phyloP scores from a whole-genome alignment of 2,329 filamentous ascomycete species.

The Ascochyta fabae region DNA sequence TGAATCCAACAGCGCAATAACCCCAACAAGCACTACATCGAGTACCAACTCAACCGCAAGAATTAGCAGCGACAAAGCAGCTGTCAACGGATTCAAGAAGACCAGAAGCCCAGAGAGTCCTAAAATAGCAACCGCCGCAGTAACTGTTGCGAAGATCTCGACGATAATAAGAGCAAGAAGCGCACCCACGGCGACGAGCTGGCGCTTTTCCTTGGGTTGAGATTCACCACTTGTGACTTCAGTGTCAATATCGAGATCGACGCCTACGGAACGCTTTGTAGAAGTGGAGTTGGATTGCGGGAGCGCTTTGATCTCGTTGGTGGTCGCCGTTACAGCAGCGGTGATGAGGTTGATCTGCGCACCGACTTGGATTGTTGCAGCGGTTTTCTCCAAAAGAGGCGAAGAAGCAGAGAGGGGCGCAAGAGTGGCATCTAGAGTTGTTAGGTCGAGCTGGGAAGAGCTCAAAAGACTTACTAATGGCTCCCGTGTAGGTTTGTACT shows the following conservation, averaged over 20 bases:
- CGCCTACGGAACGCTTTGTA: background rate
- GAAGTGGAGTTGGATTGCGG: slow-evolving; percentile 9
- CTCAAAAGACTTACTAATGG: slow-evolving; percentile 19
- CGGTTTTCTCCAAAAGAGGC: slow-evolving; percentile 23
- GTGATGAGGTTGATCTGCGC: slow-evolving; percentile 24
- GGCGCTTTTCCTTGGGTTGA: slow-evolving; percentile 17
- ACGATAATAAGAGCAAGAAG: slow-evolving; percentile 27
- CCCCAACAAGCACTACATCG: slow-evolving; percentile 21
- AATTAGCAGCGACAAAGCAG: slow-evolving; percentile 22
- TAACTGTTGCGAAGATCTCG: slow-evolving; percentile 29
- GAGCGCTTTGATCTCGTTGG: slow-evolving; percentile 16
- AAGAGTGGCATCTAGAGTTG: slow-evolving; percentile 23
- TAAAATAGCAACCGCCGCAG: slow-evolving; percentile 24
- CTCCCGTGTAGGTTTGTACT: slow-evolving; percentile 27
- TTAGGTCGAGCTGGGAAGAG: background rate
- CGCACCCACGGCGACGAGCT: slow-evolving; percentile 17
- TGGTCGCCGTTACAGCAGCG: slow-evolving; percentile 17
- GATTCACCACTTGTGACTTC: background rate
- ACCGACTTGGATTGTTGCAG: slow-evolving; percentile 27
- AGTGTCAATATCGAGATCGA: background rate
- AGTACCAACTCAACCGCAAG: slow-evolving; percentile 25
- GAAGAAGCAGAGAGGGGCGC: slow-evolving; percentile 24
- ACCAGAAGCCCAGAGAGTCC: slow-evolving; percentile 23
- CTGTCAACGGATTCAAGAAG: slow-evolving; percentile 24
- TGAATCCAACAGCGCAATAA: slow-evolving; percentile 25